Base-by-base conservation (phyloP, 371 early-diverging fungal genomes). In the Nematocida sp. region DNA sequence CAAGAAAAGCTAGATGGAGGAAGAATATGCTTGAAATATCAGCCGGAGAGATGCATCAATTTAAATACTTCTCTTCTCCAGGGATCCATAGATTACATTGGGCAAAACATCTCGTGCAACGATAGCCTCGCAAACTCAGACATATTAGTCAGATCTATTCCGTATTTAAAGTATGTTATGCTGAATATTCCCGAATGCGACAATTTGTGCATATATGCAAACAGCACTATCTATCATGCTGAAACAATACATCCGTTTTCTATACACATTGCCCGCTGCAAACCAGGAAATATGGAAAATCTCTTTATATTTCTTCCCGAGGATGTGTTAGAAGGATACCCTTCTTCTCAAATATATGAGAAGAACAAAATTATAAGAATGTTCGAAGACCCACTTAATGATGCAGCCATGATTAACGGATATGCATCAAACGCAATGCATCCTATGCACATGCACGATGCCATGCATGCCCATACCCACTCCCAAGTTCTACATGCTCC, bases 201-300 rank as follows among this genome's bases (percentile, higher is more conserved):
- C 3, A 28, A 20, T 7, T n/a, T 49, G 28, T 71, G 75, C 23
- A 32, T 71, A 18, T 71, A 30, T 49, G 35, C 48, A 42, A 49
- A 35, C 1, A 32, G 57, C 26, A 47, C 23, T 3, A 18, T 18
- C 2, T 45, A 18, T 26, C n/a, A n/a, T n/a, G n/a, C n/a, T n/a
- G n/a, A n/a, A n/a, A n/a, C n/a, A n/a, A n/a, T n/a, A n/a, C n/a
- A n/a, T n/a, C n/a, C n/a, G n/a, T n/a, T n/a, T n/a, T 28, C 18
- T 4, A 11, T 49, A 25, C 23, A 9, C 3, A 18, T 71, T 18
- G 49, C 16, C 25, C 26, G 11, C 45, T 71, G 75, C 54, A 35
- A 35, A 4, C 20, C 77, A 26, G 77, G 69, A 18, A 60, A 71
- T 32, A 59, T 61, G 11, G 59, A 71, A 47, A 71, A 61, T 33